These are phyloP conservation scores for Trichophyton verrucosum DNA, from an alignment of 2,329 filamentous ascomycete genomes.

Conservation along the genomic window DNA sequence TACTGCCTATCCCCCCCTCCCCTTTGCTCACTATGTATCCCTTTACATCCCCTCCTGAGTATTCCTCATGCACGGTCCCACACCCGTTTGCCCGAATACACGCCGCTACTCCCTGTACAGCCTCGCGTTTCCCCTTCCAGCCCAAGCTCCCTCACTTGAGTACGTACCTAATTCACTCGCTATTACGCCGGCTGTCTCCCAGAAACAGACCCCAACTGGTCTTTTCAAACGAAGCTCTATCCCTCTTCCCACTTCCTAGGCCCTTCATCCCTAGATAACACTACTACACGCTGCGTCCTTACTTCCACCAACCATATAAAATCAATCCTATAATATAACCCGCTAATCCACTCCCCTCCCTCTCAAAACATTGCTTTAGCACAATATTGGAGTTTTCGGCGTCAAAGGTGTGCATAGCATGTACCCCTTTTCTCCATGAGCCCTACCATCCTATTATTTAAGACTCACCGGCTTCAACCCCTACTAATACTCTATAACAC, in stretches of 20 bases:
- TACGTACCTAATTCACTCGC: not conserved
- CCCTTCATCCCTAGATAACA: not conserved
- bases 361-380: not conserved
- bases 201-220: not conserved
- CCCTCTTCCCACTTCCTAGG: not conserved
- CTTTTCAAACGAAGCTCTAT: not conserved
- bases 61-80: not conserved
- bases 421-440: not conserved
- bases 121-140: not conserved
- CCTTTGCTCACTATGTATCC: slow-evolving; percentile 2
- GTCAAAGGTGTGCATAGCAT: not conserved
- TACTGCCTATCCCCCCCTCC: slow-evolving; percentile 10
- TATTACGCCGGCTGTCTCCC: not conserved
- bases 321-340: not conserved
- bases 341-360: not conserved
- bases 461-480: not conserved
- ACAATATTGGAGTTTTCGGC: not conserved
- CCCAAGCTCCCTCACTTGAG: not conserved
- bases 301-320: not conserved
- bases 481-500: not conserved
- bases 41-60: not conserved
- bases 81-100: not conserved
- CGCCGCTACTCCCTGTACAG: not conserved
- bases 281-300: not conserved
- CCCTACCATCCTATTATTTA: not conserved